Base-by-base conservation (phyloP, 2,329 filamentous ascomycete species). In the Aureobasidium sp. region DNA sequence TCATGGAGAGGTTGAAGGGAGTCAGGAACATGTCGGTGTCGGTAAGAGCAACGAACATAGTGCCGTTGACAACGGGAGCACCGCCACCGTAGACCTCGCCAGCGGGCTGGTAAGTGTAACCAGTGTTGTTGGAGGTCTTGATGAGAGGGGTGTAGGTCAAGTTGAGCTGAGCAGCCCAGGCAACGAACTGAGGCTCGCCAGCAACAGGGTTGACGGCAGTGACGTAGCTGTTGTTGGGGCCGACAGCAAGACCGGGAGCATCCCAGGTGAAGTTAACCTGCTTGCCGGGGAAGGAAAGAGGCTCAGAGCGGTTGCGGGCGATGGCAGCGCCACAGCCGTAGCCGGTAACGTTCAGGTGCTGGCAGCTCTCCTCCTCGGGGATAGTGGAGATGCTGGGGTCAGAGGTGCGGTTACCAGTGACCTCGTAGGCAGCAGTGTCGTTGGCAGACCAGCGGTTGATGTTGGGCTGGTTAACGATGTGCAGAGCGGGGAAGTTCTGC, bases 201-300 rank as follows among this genome's bases (percentile, higher is more conserved):
- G 87, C 88, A 31, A 63, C 27, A 20, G 60, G 48, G 20, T 70
- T 67, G 0, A 81, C 79, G 0, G 79, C 73, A 0, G 90, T 93
- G 53, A 91, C 76, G 71, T 95, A 95, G 70, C 84, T 89, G 76
- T 90, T 91, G 74, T 95, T 93, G 0, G 90, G 90, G 0, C 90
- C 90, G 3, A 93, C 81, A 0, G 81, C 68, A 67, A 82, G 75
- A 0, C 89, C 89, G 0, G 89, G 87, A 0, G 71, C 74, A 29
- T 94, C 89, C 90, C 90, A 95, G 47, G 80, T 72, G 7, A 95
- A 76, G 69, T 84, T 84, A 2, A 95, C 84, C 67, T 86, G 77
- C 27, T 87, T 87, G 0, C 90, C 90, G 0, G 90, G 83, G 72
- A 87, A 91, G 0, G 87, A 88, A 0, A 95, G 82, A 0, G 89